Evolutionary conservation across 176 grass and related monocot genomes (phyloP).

Genomic region (Musa beccarii): DNA sequence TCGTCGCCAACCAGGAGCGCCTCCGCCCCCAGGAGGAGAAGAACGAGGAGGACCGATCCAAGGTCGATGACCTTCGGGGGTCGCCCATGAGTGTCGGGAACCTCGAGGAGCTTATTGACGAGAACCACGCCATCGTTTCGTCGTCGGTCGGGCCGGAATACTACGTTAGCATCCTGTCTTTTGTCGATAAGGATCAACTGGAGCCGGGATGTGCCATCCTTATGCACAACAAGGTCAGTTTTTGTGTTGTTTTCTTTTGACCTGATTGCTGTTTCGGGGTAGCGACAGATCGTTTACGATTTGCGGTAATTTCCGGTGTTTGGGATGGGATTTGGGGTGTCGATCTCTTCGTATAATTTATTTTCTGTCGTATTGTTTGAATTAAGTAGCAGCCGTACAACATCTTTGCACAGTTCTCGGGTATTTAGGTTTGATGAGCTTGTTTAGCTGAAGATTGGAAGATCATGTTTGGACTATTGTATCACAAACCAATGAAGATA

Average conservation of each 20-base stretch:
- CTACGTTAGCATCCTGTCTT: conserved; percentile 1
- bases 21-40: conserved; percentile 8
- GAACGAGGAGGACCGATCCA: conserved; percentile 13
- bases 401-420: no score
- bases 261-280: not conserved
- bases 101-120: conserved; percentile 8
- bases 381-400: no score
- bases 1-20: conserved; percentile 9
- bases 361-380: no score
- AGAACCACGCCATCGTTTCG: not conserved
- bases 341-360: no score
- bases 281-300: no score
- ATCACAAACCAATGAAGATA: no score
- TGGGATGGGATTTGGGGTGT: no score
- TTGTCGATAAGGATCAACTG: conserved; percentile 12
- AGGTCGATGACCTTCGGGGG: conserved; percentile 3
- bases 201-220: conserved; percentile 12
- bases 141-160: conserved; percentile 1
- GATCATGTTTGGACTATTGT: not conserved
- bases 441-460: no score
- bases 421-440: no score
- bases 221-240: conserved; percentile 13
- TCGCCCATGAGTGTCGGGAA: conserved; percentile 7
- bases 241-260: not conserved
- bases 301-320: no score